These are phyloP conservation scores for Fusarium newnesense DNA, from an alignment of 2,329 filamentous ascomycete genomes.

Conservation along the genomic window DNA sequence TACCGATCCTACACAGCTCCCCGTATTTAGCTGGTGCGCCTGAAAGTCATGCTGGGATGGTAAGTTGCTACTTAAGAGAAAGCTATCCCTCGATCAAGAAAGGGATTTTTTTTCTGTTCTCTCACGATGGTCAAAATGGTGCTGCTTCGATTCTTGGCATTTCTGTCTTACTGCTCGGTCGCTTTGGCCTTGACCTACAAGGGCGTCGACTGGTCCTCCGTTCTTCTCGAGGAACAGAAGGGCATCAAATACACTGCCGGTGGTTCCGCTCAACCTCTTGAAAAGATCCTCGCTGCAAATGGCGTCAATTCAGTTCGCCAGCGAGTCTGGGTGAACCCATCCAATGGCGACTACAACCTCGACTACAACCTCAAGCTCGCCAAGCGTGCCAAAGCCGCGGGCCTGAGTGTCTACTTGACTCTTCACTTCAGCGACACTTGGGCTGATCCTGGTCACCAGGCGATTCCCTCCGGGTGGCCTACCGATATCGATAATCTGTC, in stretches of 20 bases:
- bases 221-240: constrained; percentile 68
- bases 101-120: no score
- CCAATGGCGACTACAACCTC: constrained; percentile 72
- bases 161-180: constrained; percentile 31
- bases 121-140: constrained; percentile 20
- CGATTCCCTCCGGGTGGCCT: constrained; percentile 72
- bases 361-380: constrained; percentile 77
- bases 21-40: background rate
- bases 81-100: background rate
- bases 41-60: background rate
- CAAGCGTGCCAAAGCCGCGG: constrained; percentile 70
- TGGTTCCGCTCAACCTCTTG: constrained; percentile 65
- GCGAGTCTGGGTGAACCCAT: constrained; percentile 76
- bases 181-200: constrained; percentile 66
- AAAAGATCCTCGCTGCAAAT: constrained; percentile 68
- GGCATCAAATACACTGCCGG: constrained; percentile 70
- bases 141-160: constrained; percentile 6
- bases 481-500: constrained; percentile 66
- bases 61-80: constrained; percentile 6
- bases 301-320: constrained; percentile 78
- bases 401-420: constrained; percentile 69
- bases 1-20: background rate
- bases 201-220: constrained; percentile 77
- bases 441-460: constrained; percentile 74
- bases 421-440: constrained; percentile 76